These are phyloP conservation scores for Cryptococcus hybrid DNA, from an alignment of 1,284 basidiomycete species.

Conservation along the genomic window DNA sequence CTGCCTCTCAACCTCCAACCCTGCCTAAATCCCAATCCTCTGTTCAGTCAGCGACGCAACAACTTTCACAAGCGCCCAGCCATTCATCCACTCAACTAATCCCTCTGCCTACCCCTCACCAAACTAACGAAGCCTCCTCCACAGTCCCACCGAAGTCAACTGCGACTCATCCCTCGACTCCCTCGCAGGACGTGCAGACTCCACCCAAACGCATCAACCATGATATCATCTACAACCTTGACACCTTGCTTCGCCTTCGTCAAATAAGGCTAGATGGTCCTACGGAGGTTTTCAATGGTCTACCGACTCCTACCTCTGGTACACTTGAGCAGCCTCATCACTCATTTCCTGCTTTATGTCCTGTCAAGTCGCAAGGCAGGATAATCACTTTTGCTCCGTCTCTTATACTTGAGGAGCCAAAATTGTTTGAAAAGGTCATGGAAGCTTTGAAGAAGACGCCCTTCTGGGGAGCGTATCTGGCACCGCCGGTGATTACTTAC, in stretches of 20 bases:
- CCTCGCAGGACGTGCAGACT: not conserved
- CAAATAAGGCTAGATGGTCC: not conserved
- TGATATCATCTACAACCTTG: not conserved
- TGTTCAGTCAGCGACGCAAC: too few relatives aligned
- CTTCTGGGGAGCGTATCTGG: conserved; percentile 36
- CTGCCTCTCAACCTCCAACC: too few relatives aligned
- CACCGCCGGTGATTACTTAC: conserved; percentile 31
- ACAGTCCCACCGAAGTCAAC: too few relatives aligned
- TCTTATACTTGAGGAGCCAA: conserved; percentile 14
- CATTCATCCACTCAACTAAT: too few relatives aligned
- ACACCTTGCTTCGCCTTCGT: too few relatives aligned
- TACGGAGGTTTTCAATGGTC: not conserved
- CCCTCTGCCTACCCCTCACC: too few relatives aligned
- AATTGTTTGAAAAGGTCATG: conserved; percentile 27
- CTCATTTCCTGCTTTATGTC: not conserved
- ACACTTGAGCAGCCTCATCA: not conserved
- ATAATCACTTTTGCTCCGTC: not conserved
- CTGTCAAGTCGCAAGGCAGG: not conserved
- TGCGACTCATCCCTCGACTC: not conserved
- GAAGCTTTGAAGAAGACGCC: conserved; percentile 14
- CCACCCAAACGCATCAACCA: not conserved
- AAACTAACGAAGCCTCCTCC: too few relatives aligned
- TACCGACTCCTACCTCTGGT: not conserved
- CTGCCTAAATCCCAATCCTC: too few relatives aligned
- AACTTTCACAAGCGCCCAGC: too few relatives aligned